These are phyloP conservation scores for Russula griseocarnosa DNA, from an alignment of 768 basidiomycete genomes.

Conservation along the genomic window DNA sequence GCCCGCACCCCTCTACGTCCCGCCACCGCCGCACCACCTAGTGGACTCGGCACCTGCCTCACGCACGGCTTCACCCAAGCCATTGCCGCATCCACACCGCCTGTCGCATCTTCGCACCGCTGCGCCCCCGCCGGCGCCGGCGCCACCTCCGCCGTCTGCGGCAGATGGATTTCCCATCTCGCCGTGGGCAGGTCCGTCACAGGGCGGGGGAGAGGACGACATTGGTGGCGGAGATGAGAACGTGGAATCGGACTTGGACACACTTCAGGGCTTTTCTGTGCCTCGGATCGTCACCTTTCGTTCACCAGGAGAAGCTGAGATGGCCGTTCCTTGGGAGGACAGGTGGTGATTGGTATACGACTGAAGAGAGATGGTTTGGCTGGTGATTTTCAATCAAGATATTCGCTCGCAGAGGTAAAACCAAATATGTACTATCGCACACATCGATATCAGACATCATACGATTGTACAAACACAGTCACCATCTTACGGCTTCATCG, in stretches of 20 bases:
- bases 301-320: conserved; percentile 14
- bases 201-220: background rate
- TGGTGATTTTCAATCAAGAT: background rate
- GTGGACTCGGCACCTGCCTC: conserved; percentile 17
- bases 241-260: background rate
- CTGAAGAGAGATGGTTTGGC: background rate
- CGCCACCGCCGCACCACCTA: conserved; percentile 21
- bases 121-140: conserved; percentile 10
- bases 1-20: conserved; percentile 27
- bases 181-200: conserved; percentile 20
- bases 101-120: conserved; percentile 20
- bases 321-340: conserved; percentile 18
- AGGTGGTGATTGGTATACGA: conserved; percentile 3
- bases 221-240: background rate
- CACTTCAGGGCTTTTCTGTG: background rate
- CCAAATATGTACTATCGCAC: background rate
- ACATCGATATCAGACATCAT: background rate
- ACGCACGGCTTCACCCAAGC: conserved; percentile 25
- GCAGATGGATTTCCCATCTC: conserved; percentile 20
- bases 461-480: background rate
- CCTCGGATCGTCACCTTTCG: conserved; percentile 10
- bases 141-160: conserved; percentile 27
- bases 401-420: background rate
- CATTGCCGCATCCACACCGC: conserved; percentile 25
- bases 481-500: background rate